These are phyloP conservation scores for Yamadazyma triangularis DNA, from an alignment of 1,139 yeast genomes.

Conservation along the genomic window DNA sequence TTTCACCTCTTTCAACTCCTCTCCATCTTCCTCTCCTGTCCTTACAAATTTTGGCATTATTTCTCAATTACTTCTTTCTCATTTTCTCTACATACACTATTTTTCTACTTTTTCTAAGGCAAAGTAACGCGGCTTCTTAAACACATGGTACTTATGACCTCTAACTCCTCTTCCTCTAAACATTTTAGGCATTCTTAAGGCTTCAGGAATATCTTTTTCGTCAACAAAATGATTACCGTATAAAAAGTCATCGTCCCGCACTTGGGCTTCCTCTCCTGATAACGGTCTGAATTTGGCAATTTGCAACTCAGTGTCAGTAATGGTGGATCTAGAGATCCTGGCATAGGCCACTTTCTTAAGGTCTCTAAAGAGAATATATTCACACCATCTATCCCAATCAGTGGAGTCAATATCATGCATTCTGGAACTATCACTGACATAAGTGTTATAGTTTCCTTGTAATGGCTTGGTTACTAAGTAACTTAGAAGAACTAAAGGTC, in stretches of 20 bases:
- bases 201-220: slow-evolving; percentile 56
- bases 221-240: slow-evolving; percentile 54
- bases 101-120: slow-evolving; percentile 19
- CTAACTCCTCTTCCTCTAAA: slow-evolving; percentile 93
- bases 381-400: slow-evolving; percentile 99
- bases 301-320: slow-evolving; percentile 95
- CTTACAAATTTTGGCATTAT: slow-evolving; percentile 6
- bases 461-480: slow-evolving; percentile 85
- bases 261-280: slow-evolving; percentile 33
- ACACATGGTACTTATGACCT: slow-evolving; percentile 91
- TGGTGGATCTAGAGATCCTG: slow-evolving; percentile 85
- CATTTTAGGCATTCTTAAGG: slow-evolving; percentile 71
- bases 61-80: too few species aligned
- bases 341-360: slow-evolving; percentile 90
- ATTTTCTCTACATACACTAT: too few species aligned
- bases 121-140: slow-evolving; percentile 84
- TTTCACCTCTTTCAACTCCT: not conserved
- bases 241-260: slow-evolving; percentile 37
- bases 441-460: slow-evolving; percentile 87
- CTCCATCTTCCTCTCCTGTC: slow-evolving; percentile 2
- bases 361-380: slow-evolving; percentile 84
- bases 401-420: slow-evolving; percentile 91
- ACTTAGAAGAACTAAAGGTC: slow-evolving; percentile 80
- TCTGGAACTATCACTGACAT: slow-evolving; percentile 77
- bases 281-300: slow-evolving; percentile 83